These are phyloP conservation scores for Phytophthora pluvialis DNA, from an alignment of 352 stramenopile genomes.

Conservation along the genomic window DNA sequence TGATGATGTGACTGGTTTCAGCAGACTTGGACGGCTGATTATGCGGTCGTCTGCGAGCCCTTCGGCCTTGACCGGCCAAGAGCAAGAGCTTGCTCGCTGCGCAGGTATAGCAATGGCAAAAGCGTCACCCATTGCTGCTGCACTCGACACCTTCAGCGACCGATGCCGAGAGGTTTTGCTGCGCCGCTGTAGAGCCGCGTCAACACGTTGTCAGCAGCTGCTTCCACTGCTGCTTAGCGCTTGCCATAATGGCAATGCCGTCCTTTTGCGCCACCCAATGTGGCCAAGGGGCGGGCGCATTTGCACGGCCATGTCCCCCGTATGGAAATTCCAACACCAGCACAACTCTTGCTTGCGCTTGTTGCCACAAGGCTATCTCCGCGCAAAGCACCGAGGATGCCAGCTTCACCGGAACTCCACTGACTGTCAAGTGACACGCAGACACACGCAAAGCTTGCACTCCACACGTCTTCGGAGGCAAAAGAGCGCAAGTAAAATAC, in stretches of 20 bases:
- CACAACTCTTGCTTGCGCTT: neutral
- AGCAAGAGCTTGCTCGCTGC: neutral
- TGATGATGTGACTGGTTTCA: constrained; percentile 34
- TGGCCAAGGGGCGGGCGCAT: constrained; percentile 1
- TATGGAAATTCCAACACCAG: constrained; percentile 4
- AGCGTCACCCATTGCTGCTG: neutral
- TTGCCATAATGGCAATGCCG: neutral
- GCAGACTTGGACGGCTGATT: constrained; percentile 5
- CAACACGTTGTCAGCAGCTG: constrained; percentile 11
- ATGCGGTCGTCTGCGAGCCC: neutral
- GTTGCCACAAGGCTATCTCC: constrained; percentile 22
- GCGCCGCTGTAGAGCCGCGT: neutral
- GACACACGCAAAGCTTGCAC: too few species aligned
- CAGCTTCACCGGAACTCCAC: constrained; percentile 14
- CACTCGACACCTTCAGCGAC: neutral
- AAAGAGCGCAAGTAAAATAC: neutral
- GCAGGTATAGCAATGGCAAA: neutral
- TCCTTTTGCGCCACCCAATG: constrained; percentile 23
- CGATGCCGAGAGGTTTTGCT: neutral
- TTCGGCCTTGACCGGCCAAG: neutral
- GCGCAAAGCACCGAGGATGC: constrained; percentile 1
- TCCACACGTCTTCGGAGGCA: too few species aligned
- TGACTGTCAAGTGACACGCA: neutral
- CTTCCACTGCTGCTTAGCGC: constrained; percentile 12
- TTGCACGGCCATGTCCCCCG: constrained; percentile 20